Evolutionary conservation across 257 asterid species (phyloP).

Genomic region (Jasminum sambac): DNA sequence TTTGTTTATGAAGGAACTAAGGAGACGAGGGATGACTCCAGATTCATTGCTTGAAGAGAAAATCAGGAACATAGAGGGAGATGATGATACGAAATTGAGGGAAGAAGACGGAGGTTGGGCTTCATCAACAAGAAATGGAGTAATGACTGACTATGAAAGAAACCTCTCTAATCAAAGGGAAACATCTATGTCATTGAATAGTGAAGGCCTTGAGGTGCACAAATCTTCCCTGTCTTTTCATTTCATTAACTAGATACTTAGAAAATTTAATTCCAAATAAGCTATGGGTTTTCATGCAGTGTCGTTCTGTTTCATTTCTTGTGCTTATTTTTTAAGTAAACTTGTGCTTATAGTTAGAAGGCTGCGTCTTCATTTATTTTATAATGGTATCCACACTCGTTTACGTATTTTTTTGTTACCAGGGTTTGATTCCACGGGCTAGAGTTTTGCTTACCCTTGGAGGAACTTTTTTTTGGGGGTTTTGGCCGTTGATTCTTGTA

Average conservation of each 20-base stretch:
- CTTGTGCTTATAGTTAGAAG: background rate
- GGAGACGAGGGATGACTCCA: conserved; percentile 85
- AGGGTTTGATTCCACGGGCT: conserved; percentile 96
- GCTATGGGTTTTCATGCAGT: background rate
- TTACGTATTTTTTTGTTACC: conserved; percentile 10
- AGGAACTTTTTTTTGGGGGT: conserved; percentile 80
- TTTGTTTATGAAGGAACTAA: conserved; percentile 81
- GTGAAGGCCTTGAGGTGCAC: conserved; percentile 96
- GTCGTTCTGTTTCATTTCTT: background rate
- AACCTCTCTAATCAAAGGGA: conserved; percentile 69
- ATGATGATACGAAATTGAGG: conserved; percentile 49
- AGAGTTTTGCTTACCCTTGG: conserved; percentile 84
- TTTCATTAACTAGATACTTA: background rate
- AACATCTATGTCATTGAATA: conserved; percentile 82
- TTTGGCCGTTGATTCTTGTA: conserved; percentile 82
- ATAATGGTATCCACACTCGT: background rate
- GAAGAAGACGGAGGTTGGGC: conserved; percentile 92
- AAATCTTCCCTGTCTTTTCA: background rate
- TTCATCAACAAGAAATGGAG: conserved; percentile 56
- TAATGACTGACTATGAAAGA: conserved; percentile 50
- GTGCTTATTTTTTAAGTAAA: background rate
- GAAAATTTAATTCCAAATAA: conserved; percentile 1
- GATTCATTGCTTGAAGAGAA: conserved; percentile 88
- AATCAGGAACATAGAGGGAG: conserved; percentile 46
- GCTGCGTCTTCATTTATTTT: conserved; percentile 8